These are phyloP conservation scores for Cytidiella melzeri DNA, from an alignment of 768 basidiomycete species.

Conservation along the genomic window DNA sequence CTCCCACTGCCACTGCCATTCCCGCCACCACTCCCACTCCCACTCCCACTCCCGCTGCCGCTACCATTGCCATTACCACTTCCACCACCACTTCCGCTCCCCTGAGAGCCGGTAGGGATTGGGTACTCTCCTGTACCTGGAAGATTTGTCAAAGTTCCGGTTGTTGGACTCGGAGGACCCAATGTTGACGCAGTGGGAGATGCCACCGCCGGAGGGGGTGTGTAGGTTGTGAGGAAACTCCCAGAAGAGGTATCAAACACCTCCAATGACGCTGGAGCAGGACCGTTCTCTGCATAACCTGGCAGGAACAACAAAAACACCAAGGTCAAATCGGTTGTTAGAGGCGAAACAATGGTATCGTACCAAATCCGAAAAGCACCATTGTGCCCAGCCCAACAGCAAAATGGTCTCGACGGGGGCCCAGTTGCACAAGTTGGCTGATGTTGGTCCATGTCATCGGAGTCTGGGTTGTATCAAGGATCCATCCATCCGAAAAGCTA, in stretches of 20 bases:
- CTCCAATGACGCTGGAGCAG: conserved; percentile 48
- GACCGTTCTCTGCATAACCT: conserved; percentile 29
- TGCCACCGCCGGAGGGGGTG: conserved; percentile 23
- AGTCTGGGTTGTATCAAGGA: conserved; percentile 49
- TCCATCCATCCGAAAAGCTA: conserved; percentile 64
- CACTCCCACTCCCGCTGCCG: conserved; percentile 19
- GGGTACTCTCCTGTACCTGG: conserved; percentile 11
- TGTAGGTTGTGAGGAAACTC: conserved; percentile 33
- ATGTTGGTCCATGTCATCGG: conserved; percentile 58
- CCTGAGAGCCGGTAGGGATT: not conserved
- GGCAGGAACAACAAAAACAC: no score
- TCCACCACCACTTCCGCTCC: conserved; percentile 2
- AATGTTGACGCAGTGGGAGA: conserved; percentile 21
- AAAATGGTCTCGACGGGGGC: conserved; percentile 66
- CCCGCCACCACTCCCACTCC: conserved; percentile 16
- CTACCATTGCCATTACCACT: conserved; percentile 16
- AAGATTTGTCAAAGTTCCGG: conserved; percentile 10
- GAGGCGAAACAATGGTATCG: no score
- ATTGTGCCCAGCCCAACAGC: conserved; percentile 54
- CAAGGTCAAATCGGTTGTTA: no score
- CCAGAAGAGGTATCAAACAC: conserved; percentile 42
- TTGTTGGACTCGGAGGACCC: conserved; percentile 17
- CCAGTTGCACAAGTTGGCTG: conserved; percentile 48
- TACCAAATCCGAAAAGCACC: conserved; percentile 77
- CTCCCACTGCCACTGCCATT: conserved; percentile 1